These are phyloP conservation scores for Schwanniomyces polymorphus DNA, from an alignment of 805 yeast genomes.

Conservation along the genomic window DNA sequence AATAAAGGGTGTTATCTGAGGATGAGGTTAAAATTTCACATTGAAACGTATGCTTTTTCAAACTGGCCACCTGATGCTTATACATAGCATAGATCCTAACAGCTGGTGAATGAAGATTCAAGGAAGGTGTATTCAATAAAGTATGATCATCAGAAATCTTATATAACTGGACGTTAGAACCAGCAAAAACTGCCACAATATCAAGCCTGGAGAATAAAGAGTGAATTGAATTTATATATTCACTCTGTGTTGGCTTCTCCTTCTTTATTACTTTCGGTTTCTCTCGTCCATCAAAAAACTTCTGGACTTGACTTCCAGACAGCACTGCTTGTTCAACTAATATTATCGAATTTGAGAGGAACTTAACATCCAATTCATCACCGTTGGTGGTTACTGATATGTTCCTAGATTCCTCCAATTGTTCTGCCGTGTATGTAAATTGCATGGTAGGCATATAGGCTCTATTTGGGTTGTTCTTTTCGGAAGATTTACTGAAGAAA, in stretches of 20 bases:
- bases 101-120: slow-evolving; percentile 75
- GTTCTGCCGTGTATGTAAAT: slow-evolving; percentile 43
- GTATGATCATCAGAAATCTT: slow-evolving; percentile 43
- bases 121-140: slow-evolving; percentile 42
- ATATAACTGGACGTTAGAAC: slow-evolving; percentile 59
- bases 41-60: slow-evolving; percentile 45
- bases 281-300: slow-evolving; percentile 23
- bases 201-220: slow-evolving; percentile 42
- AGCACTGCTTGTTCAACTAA: slow-evolving; percentile 53
- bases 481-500: slow-evolving; percentile 49
- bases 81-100: slow-evolving; percentile 60
- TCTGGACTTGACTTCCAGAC: slow-evolving; percentile 47
- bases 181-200: slow-evolving; percentile 61
- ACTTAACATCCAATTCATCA: slow-evolving; percentile 66
- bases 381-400: slow-evolving; percentile 59
- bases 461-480: slow-evolving; percentile 51
- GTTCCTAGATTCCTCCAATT: slow-evolving; percentile 28
- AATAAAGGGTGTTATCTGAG: slow-evolving; percentile 67
- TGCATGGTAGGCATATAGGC: slow-evolving; percentile 73
- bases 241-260: slow-evolving; percentile 4
- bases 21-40: slow-evolving; percentile 62
- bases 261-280: slow-evolving; percentile 4
- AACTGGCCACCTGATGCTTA: slow-evolving; percentile 31
- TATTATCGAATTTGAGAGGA: slow-evolving; percentile 55
- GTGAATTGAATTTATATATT: slow-evolving; percentile 9